Evolutionary conservation across 1,284 basidiomycete species (phyloP), one percentile per base, ranked within the genome.

Genomic region (Cryptococcus amylolentus): DNA sequence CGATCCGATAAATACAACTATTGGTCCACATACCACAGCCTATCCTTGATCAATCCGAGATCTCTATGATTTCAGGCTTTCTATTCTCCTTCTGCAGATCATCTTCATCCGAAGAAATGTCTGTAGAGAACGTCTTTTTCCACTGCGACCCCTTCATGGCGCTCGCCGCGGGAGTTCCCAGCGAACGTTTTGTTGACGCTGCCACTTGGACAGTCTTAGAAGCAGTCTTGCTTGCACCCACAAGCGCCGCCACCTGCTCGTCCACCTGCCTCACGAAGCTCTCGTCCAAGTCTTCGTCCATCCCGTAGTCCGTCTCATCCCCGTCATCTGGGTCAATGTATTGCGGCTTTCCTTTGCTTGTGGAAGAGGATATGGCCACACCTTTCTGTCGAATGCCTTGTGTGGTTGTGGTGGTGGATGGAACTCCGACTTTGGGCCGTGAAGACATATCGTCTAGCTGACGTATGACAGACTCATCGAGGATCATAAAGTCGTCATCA

Each of bases 51-150:
- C 45, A 67, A 45, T 67, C 65, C 4, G 62, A 64, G 42, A 67
- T 62, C 55, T 62, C 65, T 35, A 67, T 65, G 3, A 65, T 46
- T 16, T 63, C 63, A 6, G 56, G 61, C 31, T 26, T 18, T 27
- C 20, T 9, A 28, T 57, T 55, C 57, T 57, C 53, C 28, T 61
- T 56, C 45, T 50, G 47, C 28, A 46, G 46, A 42, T 55, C 28
- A 28, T 8, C 41, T 42, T 41, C 56, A 45, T 64, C 64, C 55
- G 61, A 62, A 50, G 43, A 56, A 13, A 44, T 62, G 6, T 47
- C 46, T 26, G 27, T 42, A 9, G 41, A 23, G 26, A 46, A 46
- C 26, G 44, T 46, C 44, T 12, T n/a, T 16, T 47, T 47, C 46
- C 46, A 47, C 12, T 35, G 31, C 31, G 31, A 35, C 1, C 7